Base-by-base conservation (phyloP, 495 filamentous ascomycete species). In the Neurospora intermedia region DNA sequence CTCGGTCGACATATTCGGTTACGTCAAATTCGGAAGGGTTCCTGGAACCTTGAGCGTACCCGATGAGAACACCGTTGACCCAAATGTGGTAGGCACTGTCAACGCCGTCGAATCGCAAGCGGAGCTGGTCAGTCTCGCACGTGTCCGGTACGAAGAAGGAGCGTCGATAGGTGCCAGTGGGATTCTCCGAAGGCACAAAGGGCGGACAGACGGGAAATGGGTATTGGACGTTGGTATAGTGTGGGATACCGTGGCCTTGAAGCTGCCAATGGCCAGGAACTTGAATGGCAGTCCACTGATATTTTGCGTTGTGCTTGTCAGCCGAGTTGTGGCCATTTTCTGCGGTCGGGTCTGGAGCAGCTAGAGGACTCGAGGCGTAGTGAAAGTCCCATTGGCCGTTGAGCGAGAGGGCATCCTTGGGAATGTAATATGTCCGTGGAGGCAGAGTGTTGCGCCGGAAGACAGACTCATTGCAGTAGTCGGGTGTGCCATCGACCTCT, bases 191-290 rank as follows among this genome's bases (percentile, higher is more conserved):
- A 0, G 89, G 88, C 3, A 88, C 84, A 73, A 82, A 80, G 1
- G 89, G 90, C 7, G 89, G 89, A 70, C 86, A 82, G 13, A 87
- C 83, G 2, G 89, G 88, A 48, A 91, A 87, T 0, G 88, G 89
- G 72, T 86, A 90, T 31, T 85, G 79, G 62, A 87, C 81, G 69
- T 91, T 91, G 8, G 88, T 90, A 75, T 91, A 91, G 46, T 90
- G 88, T 5, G 84, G 84, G n/a, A 77, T 77, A 8, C 89, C 89
- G 73, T 88, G 87, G 43, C 89, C 89, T 75, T 90, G 87, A 8
- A 91, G 77, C 74, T 91, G 89, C 89, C 89, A 91, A 77, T 89
- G 88, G 3, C 87, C 87, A 0, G 89, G 89, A 6, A 91, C 89
- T n/a, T 81, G 72, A 70, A 89, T 86, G 45, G 82, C 77, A 16